These are phyloP conservation scores for Ophiostoma montium DNA, from an alignment of 2,329 filamentous ascomycete species.

Conservation along the genomic window DNA sequence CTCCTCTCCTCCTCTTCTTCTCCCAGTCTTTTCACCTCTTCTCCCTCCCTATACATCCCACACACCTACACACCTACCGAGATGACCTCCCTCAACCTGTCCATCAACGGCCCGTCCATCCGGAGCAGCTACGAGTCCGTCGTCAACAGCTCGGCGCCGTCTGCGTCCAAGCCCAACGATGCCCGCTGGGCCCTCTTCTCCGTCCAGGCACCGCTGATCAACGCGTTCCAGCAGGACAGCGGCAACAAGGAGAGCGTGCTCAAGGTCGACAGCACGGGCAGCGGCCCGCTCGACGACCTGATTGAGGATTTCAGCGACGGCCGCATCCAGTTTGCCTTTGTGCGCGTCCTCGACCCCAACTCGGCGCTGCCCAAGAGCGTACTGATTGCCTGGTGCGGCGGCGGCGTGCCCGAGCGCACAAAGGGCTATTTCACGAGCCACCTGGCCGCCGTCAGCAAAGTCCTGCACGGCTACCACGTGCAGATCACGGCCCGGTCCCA, in stretches of 20 bases:
- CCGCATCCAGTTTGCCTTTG: constrained; percentile 89
- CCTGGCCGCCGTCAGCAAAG: constrained; percentile 72
- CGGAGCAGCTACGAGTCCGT: constrained; percentile 60
- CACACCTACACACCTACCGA: not conserved
- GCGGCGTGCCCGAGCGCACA: constrained; percentile 93
- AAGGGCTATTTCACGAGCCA: constrained; percentile 99
- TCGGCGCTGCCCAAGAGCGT: constrained; percentile 78
- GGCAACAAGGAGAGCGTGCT: constrained; percentile 83
- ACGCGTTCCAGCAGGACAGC: constrained; percentile 76
- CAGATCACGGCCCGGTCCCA: constrained; percentile 93
- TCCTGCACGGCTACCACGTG: constrained; percentile 93
- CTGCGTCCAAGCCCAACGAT: constrained; percentile 60
- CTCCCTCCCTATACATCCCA: not conserved
- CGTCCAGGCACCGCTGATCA: constrained; percentile 81
- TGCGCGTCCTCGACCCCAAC: constrained; percentile 94
- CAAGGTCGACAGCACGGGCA: constrained; percentile 85
- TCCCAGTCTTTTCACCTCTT: not conserved
- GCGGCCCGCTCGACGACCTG: constrained; percentile 73
- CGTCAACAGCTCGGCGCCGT: constrained; percentile 35
- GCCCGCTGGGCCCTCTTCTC: constrained; percentile 91
- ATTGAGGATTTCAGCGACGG: constrained; percentile 96
- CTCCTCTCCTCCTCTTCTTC: not conserved
- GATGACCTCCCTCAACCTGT: constrained; percentile 76
- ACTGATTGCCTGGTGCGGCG: constrained; percentile 91
- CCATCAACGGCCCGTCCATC: constrained; percentile 68